Conservation (phyloP, 2,329 filamentous ascomycete species). For the Leptographium radiaticola region DNA sequence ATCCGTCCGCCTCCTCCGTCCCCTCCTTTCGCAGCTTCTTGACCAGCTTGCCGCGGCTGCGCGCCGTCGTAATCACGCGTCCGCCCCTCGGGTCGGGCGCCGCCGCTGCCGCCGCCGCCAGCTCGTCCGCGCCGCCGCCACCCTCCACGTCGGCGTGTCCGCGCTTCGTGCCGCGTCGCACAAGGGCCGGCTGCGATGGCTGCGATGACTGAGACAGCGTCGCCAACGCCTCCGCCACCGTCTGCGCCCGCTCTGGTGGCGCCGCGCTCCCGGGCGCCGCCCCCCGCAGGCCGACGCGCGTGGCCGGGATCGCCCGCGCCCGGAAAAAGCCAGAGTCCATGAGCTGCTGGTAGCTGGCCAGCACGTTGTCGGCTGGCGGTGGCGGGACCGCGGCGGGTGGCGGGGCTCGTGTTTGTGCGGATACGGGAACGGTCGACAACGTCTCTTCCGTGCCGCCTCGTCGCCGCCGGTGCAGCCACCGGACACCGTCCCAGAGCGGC, state of each 20-base stretch:
- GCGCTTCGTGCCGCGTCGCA: constrained; percentile 33
- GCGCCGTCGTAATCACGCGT: constrained; percentile 4
- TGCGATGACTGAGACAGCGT: neutral
- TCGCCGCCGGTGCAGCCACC: constrained; percentile 14
- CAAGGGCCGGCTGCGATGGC: neutral
- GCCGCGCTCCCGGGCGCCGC: too few species aligned
- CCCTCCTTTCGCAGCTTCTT: constrained; percentile 38
- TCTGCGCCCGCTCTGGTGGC: constrained; percentile 1
- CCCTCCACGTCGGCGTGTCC: constrained; percentile 8
- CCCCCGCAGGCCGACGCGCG: constrained; percentile 32
- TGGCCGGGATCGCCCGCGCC: constrained; percentile 43
- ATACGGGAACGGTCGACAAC: too few species aligned
- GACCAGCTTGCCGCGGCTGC: constrained; percentile 21
- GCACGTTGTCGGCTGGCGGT: constrained; percentile 34
- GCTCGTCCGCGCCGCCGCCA: neutral
- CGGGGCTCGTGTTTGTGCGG: neutral
- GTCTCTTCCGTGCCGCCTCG: too few species aligned
- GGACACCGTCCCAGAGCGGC: constrained; percentile 21
- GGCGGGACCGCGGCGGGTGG: constrained; percentile 7
- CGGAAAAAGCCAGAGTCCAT: constrained; percentile 46
- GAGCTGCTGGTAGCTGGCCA: constrained; percentile 43
- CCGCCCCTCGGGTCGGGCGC: neutral
- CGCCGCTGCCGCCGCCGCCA: neutral
- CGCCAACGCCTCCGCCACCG: neutral
- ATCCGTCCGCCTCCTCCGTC: neutral